Conservation (phyloP, 192 early-diverging fungal genomes). For the Linnemannia zychae region DNA sequence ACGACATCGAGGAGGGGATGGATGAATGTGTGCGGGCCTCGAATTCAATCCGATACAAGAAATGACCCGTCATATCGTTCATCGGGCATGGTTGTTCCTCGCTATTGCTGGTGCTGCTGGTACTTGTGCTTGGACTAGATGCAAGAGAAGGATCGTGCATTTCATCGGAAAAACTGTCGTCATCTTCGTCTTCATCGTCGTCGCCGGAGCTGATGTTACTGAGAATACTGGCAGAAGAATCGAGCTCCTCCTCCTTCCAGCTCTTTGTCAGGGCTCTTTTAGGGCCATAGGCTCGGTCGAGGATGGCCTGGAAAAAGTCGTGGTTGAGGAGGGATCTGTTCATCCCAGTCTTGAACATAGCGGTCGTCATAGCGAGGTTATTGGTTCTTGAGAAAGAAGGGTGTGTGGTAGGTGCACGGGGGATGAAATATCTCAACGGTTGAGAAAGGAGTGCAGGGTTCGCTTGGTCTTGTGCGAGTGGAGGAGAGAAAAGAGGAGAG, state of each 20-base stretch:
- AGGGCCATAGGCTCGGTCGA: conserved; percentile 45
- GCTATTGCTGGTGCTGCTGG: not conserved
- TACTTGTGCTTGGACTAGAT: not conserved
- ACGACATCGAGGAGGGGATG: not conserved
- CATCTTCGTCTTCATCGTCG: conserved; percentile 32
- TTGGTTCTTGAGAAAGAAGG: not conserved
- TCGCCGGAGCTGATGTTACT: conserved; percentile 52
- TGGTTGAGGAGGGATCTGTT: conserved; percentile 45
- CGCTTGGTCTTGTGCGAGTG: not conserved
- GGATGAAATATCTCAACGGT: not conserved
- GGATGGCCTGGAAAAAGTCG: conserved; percentile 50
- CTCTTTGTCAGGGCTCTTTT: conserved; percentile 15
- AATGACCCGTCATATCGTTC: conserved; percentile 51
- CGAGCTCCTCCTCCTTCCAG: conserved; percentile 43
- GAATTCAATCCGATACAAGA: conserved; percentile 47
- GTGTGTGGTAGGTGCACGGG: not conserved
- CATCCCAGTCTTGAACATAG: conserved; percentile 57
- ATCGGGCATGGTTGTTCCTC: conserved; percentile 35
- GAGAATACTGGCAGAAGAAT: conserved; percentile 50
- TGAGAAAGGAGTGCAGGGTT: not conserved
- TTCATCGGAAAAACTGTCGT: not conserved
- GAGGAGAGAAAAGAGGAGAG: not conserved
- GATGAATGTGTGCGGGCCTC: not conserved
- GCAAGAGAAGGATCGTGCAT: not conserved
- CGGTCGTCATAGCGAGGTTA: conserved; percentile 37